phyloP scores from a whole-genome alignment of 495 filamentous ascomycete species.

The Penicillium paradoxum region DNA sequence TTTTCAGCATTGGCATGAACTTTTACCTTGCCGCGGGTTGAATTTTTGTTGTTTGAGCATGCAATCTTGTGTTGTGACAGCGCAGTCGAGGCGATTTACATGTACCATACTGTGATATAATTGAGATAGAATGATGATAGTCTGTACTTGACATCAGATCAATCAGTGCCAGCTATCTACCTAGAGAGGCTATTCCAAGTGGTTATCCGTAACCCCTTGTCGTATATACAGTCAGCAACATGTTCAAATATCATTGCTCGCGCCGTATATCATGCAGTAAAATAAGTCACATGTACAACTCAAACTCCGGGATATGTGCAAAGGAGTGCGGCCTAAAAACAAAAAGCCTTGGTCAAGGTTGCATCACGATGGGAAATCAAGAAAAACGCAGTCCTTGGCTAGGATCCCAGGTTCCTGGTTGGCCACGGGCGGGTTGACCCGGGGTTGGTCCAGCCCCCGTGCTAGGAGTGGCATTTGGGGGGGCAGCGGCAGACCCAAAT shows the following conservation, averaged over 20 bases:
- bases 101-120: background rate
- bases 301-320: slow-evolving; percentile 1
- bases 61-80: background rate
- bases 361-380: slow-evolving; percentile 8
- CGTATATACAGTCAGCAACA: background rate
- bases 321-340: background rate
- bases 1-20: background rate
- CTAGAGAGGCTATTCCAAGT: background rate
- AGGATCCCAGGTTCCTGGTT: slow-evolving; percentile 53
- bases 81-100: background rate
- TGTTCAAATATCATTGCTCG: background rate
- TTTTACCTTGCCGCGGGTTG: background rate
- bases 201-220: background rate
- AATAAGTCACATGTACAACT: background rate
- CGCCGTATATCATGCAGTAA: background rate
- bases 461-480: slow-evolving; percentile 13
- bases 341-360: background rate
- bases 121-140: background rate
- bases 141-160: too few relatives aligned
- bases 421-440: slow-evolving; percentile 16
- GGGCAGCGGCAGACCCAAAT: slow-evolving; percentile 45
- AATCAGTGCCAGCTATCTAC: background rate
- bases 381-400: slow-evolving; percentile 60
- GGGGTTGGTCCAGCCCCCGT: slow-evolving; percentile 13
- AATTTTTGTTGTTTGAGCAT: background rate